These are phyloP conservation scores for Pichia sp. DNA, from an alignment of 1,139 yeast genomes.

Conservation along the genomic window DNA sequence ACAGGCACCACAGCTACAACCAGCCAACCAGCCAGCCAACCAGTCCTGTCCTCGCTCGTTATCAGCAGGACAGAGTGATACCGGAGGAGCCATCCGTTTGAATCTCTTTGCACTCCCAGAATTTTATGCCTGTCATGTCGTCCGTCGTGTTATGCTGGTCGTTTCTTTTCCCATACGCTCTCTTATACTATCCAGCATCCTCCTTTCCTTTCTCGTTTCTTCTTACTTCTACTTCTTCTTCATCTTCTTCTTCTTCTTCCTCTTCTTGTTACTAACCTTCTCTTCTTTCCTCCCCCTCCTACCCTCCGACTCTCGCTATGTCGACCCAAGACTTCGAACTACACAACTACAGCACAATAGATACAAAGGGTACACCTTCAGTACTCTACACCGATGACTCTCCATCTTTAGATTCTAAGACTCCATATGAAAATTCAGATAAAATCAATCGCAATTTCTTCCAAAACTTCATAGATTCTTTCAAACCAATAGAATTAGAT, in stretches of 20 bases:
- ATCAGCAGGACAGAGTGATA: no score
- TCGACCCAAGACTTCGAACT: not conserved
- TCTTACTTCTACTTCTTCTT: not conserved
- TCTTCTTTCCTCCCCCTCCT: not conserved
- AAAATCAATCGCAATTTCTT: slow-evolving; percentile 10
- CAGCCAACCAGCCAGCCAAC: no score
- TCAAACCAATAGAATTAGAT: slow-evolving; percentile 12
- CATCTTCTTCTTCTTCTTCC: not conserved
- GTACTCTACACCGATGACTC: not conserved
- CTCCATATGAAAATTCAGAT: slow-evolving; percentile 11
- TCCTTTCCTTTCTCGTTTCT: no score
- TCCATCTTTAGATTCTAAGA: slow-evolving; percentile 2
- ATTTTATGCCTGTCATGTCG: no score
- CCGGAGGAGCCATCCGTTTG: no score
- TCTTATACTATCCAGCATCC: not conserved
- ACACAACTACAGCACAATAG: not conserved
- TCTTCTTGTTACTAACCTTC: not conserved
- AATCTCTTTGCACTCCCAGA: no score
- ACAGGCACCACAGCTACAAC: no score
- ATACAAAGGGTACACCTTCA: not conserved
- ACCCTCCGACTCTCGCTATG: not conserved
- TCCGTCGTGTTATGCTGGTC: no score
- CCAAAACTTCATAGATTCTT: slow-evolving; percentile 13
- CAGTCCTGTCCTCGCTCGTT: no score
- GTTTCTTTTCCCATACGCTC: not conserved